Conservation (phyloP, 2,329 filamentous ascomycete genomes). For the Thielaviopsis populi region DNA sequence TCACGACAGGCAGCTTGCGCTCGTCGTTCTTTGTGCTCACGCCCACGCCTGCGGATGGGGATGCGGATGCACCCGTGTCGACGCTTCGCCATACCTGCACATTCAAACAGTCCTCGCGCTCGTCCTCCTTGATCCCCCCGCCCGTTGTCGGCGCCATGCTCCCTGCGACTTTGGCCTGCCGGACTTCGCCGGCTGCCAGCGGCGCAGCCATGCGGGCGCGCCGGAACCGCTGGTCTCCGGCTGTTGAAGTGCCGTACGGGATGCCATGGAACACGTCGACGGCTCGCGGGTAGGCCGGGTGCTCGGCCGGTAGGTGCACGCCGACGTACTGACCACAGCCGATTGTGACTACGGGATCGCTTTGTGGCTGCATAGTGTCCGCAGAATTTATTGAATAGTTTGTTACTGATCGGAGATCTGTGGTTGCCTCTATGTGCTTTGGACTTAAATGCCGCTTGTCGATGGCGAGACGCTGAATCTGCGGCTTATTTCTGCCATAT, state of each 20-base stretch:
- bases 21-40: too few relatives aligned
- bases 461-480: too few relatives aligned
- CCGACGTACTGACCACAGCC: conserved; percentile 1
- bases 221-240: conserved; percentile 31
- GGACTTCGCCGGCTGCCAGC: background rate
- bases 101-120: conserved; percentile 37
- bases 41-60: too few relatives aligned
- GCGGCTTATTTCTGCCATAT: too few relatives aligned
- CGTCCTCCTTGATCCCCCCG: conserved; percentile 18
- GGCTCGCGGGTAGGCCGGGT: conserved; percentile 23
- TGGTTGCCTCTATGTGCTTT: too few relatives aligned
- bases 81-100: conserved; percentile 33
- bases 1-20: conserved; percentile 30
- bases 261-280: conserved; percentile 36
- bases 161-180: background rate
- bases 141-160: conserved; percentile 19
- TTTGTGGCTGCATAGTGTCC: background rate
- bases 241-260: conserved; percentile 32
- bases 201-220: conserved; percentile 23
- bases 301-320: background rate
- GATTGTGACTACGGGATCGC: background rate
- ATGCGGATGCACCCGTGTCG: too few relatives aligned
- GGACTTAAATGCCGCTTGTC: too few relatives aligned
- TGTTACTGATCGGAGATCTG: background rate
- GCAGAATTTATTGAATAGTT: background rate